Evolutionary conservation across 73 alveolate genomes (phyloP).

Genomic region (Paramecium pentaurelia): DNA sequence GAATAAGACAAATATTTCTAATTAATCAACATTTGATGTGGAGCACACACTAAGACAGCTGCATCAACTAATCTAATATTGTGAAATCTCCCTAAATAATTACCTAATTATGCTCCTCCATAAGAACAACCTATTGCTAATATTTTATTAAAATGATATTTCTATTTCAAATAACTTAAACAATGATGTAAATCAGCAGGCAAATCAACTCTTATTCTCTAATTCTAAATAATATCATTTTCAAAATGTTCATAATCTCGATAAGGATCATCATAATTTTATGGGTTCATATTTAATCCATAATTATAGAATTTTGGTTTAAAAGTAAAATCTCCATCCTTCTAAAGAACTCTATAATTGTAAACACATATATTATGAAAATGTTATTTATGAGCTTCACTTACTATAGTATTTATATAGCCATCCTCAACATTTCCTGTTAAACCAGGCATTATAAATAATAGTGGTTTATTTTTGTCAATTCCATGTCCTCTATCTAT

Average conservation of each 20-base stretch:
- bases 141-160: background rate
- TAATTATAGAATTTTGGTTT: background rate
- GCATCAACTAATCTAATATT: background rate
- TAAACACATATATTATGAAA: constrained; percentile 24
- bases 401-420: background rate
- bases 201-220: constrained; percentile 2
- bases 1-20: background rate
- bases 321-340: background rate
- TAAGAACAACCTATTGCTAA: constrained; percentile 38
- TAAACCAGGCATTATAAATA: constrained; percentile 37
- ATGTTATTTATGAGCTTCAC: background rate
- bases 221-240: background rate
- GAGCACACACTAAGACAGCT: constrained; percentile 5
- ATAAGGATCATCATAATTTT: background rate
- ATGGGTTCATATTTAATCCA: background rate
- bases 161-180: background rate
- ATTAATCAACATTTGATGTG: background rate
- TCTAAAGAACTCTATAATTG: background rate
- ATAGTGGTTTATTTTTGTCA: background rate
- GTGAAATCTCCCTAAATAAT: constrained; percentile 27
- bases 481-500: background rate
- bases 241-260: background rate
- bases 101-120: constrained; percentile 18
- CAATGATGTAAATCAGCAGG: constrained; percentile 34
- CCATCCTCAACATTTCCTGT: constrained; percentile 18